Evolutionary conservation across 2,329 filamentous ascomycete species (phyloP).

Genomic region (Claviceps citrina): DNA sequence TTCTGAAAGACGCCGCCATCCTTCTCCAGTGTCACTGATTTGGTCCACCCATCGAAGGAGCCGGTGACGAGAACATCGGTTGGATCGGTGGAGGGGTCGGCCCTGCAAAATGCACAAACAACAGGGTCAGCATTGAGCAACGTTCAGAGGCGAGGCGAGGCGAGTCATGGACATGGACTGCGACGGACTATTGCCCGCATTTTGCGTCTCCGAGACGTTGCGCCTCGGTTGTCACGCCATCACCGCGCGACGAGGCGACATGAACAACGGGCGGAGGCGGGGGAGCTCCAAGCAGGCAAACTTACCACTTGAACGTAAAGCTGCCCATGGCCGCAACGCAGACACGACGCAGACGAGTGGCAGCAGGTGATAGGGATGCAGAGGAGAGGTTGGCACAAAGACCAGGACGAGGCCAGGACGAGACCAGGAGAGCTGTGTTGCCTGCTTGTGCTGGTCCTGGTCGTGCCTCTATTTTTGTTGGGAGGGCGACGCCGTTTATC

Average conservation of each 20-base stretch:
- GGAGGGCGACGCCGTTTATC: too few relatives aligned
- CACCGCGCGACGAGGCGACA: background rate
- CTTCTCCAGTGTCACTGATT: slow-evolving; percentile 71
- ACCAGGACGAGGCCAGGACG: too few relatives aligned
- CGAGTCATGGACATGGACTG: background rate
- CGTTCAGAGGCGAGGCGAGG: background rate
- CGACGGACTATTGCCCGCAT: background rate
- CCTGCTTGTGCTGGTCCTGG: too few relatives aligned
- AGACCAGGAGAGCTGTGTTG: too few relatives aligned
- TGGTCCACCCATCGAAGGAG: slow-evolving; percentile 87
- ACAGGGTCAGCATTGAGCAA: slow-evolving; percentile 4
- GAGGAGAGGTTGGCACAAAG: too few relatives aligned
- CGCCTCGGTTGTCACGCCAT: background rate
- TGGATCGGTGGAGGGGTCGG: slow-evolving; percentile 69
- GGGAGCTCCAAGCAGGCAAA: background rate
- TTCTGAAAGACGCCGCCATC: slow-evolving; percentile 62
- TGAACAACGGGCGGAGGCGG: background rate
- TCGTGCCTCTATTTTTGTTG: too few relatives aligned
- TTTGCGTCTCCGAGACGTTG: background rate
- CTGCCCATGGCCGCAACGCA: slow-evolving; percentile 39
- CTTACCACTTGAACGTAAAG: slow-evolving; percentile 58
- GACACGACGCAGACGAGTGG: background rate
- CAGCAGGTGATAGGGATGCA: too few relatives aligned
- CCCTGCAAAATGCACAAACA: slow-evolving; percentile 39
- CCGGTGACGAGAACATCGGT: slow-evolving; percentile 59